phyloP scores from a whole-genome alignment of 139 green algal species.

The Chlorella sp. region DNA sequence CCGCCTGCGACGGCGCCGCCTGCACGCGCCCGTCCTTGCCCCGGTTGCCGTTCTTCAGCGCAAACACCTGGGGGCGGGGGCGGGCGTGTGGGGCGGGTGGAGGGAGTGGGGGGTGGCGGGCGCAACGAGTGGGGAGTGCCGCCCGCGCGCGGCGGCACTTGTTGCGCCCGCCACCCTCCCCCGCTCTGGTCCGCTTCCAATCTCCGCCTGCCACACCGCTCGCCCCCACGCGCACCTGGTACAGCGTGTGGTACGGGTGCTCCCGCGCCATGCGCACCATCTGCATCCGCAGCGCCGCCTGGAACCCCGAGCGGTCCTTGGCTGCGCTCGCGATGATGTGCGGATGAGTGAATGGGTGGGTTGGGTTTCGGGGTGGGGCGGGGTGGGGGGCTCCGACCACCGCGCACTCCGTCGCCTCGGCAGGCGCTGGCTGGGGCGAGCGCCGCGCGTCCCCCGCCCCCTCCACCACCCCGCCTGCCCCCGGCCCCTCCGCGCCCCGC shows the following conservation, averaged over 20 bases:
- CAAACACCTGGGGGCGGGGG: constrained; percentile 32
- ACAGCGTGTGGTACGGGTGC: constrained; percentile 87
- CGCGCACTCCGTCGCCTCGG: no score
- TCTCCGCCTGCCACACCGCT: not conserved
- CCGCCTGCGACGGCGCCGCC: no score
- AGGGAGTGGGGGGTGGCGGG: not conserved
- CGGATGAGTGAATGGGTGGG: no score
- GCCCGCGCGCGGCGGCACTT: not conserved
- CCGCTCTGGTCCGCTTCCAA: not conserved
- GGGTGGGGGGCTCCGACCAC: no score
- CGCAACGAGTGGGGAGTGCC: not conserved
- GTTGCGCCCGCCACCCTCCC: not conserved
- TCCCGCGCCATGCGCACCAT: constrained; percentile 69
- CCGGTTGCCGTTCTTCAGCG: constrained; percentile 70
- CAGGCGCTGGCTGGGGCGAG: no score
- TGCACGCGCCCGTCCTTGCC: constrained; percentile 38
- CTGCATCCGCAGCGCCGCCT: constrained; percentile 43
- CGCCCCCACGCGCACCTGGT: constrained; percentile 50
- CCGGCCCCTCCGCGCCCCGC: no score
- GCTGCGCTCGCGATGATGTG: no score
- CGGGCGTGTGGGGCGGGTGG: not conserved
- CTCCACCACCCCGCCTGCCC: no score
- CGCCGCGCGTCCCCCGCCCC: no score
- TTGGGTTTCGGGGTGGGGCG: no score
- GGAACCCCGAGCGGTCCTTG: constrained; percentile 30